Percentiles rank a stretch among this genome's conserved stretches.
phyloP scores from a whole-genome alignment of 768 basidiomycete species.

The Pisolithus orientalis region DNA sequence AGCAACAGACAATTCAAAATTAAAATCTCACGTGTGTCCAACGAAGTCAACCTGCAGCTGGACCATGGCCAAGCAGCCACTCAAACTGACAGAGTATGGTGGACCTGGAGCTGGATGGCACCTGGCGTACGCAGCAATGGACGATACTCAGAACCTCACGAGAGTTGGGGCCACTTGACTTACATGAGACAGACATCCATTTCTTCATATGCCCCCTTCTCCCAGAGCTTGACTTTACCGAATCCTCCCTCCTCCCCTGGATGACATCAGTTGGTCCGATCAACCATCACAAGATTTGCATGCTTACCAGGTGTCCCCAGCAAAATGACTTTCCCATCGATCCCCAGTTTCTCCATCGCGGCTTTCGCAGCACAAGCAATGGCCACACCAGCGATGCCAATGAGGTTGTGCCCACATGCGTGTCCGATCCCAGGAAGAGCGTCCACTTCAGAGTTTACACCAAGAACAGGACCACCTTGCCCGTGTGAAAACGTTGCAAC shows the following conservation, averaged over 20 bases:
- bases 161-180: too few relatives aligned
- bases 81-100: too few relatives aligned
- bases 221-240: constrained; percentile 64
- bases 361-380: constrained; percentile 64
- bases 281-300: not conserved
- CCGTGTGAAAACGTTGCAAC: too few relatives aligned
- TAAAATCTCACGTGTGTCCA: constrained; percentile 60
- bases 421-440: constrained; percentile 57
- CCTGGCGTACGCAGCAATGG: too few relatives aligned
- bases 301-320: constrained; percentile 70
- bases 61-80: constrained; percentile 60
- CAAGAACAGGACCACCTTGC: too few relatives aligned
- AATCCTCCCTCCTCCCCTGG: constrained; percentile 74
- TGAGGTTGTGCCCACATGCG: constrained; percentile 80
- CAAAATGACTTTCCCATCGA: constrained; percentile 65
- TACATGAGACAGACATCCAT: constrained; percentile 44
- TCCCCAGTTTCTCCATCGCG: constrained; percentile 53
- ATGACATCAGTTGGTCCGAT: not conserved
- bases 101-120: too few relatives aligned
- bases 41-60: constrained; percentile 55
- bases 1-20: not conserved
- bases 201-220: constrained; percentile 70
- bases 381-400: constrained; percentile 70
- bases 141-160: too few relatives aligned
- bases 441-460: constrained; percentile 36